Evolutionary conservation across 2,329 filamentous ascomycete genomes (phyloP), one percentile per base, ranked within the genome.

Genomic region (Herpotrichia juniperi): DNA sequence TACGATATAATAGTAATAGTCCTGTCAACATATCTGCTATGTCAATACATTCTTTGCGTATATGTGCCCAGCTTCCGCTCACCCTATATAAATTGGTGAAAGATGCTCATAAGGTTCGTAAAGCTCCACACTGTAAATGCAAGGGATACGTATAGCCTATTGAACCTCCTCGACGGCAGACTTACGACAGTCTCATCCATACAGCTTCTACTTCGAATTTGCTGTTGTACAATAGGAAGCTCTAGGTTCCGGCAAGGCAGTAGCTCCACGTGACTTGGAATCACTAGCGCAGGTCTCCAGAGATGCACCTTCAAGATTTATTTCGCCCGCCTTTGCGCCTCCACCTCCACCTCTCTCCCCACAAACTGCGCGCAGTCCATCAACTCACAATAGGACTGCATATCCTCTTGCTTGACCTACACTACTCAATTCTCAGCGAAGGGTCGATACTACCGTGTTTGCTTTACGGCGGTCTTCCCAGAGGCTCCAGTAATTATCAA

Each of bases 1-100:
- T 45, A 45, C 16, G 11, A 34, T 22, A 12, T 45, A 45, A 45
- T 45, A 34, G 16, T 12, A n/a, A 45, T 39, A 39, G 17, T 19
- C 7, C 7, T 21, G 8, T 39, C 14, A 19, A 39, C 22, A 9
- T 39, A 3, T 22, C 14, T 39, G 9, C n/a, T 34, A 16, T n/a
- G n/a, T n/a, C n/a, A n/a, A n/a, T n/a, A n/a, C n/a, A n/a, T n/a
- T n/a, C n/a, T n/a, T n/a, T n/a, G n/a, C n/a, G n/a, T n/a, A n/a
- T n/a, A n/a, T n/a, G n/a, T n/a, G n/a, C n/a, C n/a, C n/a, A n/a
- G n/a, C n/a, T n/a, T n/a, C n/a, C n/a, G n/a, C n/a, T n/a, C n/a
- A n/a, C n/a, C n/a, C n/a, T n/a, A n/a, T n/a, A n/a, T n/a, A n/a
- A n/a, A n/a, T n/a, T n/a, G n/a, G n/a, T n/a, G n/a, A n/a, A n/a